Evolutionary conservation across 192 early-diverging fungal species (phyloP), one percentile per base, ranked within the genome.

Genomic region (Umbelopsis vinacea): DNA sequence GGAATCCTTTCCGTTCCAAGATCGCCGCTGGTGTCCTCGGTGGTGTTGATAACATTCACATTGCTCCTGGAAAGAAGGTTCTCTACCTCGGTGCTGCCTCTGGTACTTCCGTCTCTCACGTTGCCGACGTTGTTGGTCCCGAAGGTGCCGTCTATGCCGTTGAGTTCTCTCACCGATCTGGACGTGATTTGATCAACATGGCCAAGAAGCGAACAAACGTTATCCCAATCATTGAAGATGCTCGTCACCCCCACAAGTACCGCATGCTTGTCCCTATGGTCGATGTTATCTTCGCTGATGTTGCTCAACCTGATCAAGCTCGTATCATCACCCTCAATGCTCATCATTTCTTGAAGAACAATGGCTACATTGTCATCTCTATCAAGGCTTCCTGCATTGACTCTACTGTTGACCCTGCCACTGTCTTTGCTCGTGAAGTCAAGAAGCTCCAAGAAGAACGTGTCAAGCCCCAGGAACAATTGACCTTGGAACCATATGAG

Each of bases 331-430:
- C 96, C 47, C 85, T 98, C 81, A 99, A 99, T 81, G 88, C 96
- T 48, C 97, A 98, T 83, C 89, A 97, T 85, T 98, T 98, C 88
- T 87, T 99, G 73, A 97, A 96, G 88, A 95, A 95, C 85, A 89
- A 92, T 66, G 96, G 95, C 52, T 91, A 99, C 83, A 96, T 98
- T 84, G 97, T 97, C 66, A 98, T 98, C 76, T 97, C 95, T 66
- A 97, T 99, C 90, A 99, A 99, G 89, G 98, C 97, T 68, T 97
- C 97, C 88, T 99, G 96, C 87, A 99, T 99, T 83, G 98, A 99
- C 85, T 98, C 96, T n/a, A 99, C 96, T 17, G 95, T 96, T 33
- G 94, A 92, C 78, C 95, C 98, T 35, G 88, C 92, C 54, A 95
- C 92, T 50, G 98, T 98, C 43, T 99, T 99, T 84, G 98, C 98